Conservation (phyloP, 2,329 filamentous ascomycete species). For the Talaromyces sp. region DNA sequence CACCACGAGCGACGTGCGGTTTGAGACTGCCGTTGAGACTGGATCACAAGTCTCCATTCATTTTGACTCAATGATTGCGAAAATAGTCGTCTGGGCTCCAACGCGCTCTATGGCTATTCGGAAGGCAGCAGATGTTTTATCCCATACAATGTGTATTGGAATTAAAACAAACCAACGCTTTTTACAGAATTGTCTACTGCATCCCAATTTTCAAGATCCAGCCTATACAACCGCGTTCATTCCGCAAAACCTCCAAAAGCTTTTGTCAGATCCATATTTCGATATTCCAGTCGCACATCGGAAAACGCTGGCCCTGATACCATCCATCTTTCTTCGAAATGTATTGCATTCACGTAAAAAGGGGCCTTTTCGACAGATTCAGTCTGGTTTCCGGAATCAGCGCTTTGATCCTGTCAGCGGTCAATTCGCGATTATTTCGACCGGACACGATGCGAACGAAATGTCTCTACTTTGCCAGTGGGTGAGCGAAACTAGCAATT, state of each 20-base stretch:
- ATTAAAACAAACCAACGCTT: slow-evolving; percentile 42
- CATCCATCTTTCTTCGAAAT: slow-evolving; percentile 13
- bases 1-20: too few relatives aligned
- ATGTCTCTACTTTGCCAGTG: not conserved
- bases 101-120: slow-evolving; percentile 29
- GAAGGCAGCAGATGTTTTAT: slow-evolving; percentile 29
- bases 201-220: slow-evolving; percentile 42
- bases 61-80: slow-evolving; percentile 46
- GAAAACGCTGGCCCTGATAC: not conserved
- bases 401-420: slow-evolving; percentile 27
- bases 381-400: slow-evolving; percentile 29
- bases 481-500: too few relatives aligned
- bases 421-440: slow-evolving; percentile 21
- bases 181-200: slow-evolving; percentile 21
- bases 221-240: slow-evolving; percentile 30
- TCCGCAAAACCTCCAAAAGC: slow-evolving; percentile 16
- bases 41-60: slow-evolving; percentile 38
- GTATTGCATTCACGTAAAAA: not conserved
- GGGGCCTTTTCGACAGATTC: slow-evolving; percentile 19
- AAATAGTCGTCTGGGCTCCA: slow-evolving; percentile 42
- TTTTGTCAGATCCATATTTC: slow-evolving; percentile 20
- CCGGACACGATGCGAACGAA: slow-evolving; percentile 8
- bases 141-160: slow-evolving; percentile 60
- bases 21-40: slow-evolving; percentile 37
- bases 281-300: not conserved